These are phyloP conservation scores for Myriosclerotinia scirpicola DNA, from an alignment of 2,329 filamentous ascomycete genomes.

Conservation along the genomic window DNA sequence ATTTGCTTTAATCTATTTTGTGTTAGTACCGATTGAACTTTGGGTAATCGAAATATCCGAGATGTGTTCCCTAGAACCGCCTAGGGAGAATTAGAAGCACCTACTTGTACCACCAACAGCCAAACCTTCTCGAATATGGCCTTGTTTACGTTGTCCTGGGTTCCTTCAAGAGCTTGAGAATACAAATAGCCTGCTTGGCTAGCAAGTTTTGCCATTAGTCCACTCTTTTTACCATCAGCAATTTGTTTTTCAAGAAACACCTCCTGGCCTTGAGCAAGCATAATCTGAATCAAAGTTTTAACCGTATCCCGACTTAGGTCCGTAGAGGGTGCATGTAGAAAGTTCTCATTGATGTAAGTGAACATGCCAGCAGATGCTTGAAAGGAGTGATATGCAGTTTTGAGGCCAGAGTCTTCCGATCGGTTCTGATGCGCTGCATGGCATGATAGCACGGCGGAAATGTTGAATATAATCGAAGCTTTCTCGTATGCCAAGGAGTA, in stretches of 20 bases:
- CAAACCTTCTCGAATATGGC: slow-evolving; percentile 94
- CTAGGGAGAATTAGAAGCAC: slow-evolving; percentile 29
- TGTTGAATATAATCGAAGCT: slow-evolving; percentile 99
- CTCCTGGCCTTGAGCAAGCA: slow-evolving; percentile 93
- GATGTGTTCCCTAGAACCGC: neutral
- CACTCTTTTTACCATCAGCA: slow-evolving; percentile 87
- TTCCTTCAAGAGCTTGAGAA: slow-evolving; percentile 80
- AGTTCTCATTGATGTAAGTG: slow-evolving; percentile 99
- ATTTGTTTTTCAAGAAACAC: slow-evolving; percentile 97
- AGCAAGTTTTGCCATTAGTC: slow-evolving; percentile 86
- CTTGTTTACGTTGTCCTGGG: slow-evolving; percentile 88
- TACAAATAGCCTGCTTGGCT: slow-evolving; percentile 90
- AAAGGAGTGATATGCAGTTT: slow-evolving; percentile 97
- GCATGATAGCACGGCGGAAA: slow-evolving; percentile 92
- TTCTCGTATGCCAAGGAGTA: slow-evolving; percentile 98
- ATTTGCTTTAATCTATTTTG: slow-evolving; percentile 67
- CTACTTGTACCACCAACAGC: slow-evolving; percentile 76
- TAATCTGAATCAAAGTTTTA: slow-evolving; percentile 88
- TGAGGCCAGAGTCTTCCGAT: slow-evolving; percentile 87
- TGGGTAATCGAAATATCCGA: neutral
- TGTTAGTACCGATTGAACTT: slow-evolving; percentile 24
- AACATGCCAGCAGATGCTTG: slow-evolving; percentile 99
- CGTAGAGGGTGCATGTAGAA: slow-evolving; percentile 93
- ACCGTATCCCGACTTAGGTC: slow-evolving; percentile 94
- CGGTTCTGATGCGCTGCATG: slow-evolving; percentile 92